phyloP scores from a whole-genome alignment of 345 rosid genomes.

The Linum lewisii region DNA sequence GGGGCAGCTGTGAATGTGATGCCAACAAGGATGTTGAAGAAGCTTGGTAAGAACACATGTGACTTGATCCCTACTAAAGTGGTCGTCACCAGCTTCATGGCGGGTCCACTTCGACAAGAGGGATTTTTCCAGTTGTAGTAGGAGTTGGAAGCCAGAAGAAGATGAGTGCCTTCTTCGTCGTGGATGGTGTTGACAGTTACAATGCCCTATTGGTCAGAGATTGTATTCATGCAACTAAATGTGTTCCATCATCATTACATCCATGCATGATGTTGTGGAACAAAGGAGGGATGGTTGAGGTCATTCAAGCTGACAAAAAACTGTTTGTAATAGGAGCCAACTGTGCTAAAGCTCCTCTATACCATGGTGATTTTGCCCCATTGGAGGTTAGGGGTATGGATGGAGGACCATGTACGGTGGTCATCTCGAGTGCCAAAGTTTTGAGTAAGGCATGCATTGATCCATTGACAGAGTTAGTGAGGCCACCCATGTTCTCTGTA shows the following conservation, averaged over 20 bases:
- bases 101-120: neutral
- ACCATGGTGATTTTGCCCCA: neutral
- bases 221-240: conserved; percentile 3
- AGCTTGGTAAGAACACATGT: neutral
- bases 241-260: conserved; percentile 3
- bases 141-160: neutral
- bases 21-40: neutral
- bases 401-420: too few species aligned
- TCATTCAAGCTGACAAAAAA: neutral
- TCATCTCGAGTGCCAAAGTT: too few species aligned
- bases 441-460: too few species aligned
- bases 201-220: conserved; percentile 1
- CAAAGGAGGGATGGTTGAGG: neutral
- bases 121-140: neutral
- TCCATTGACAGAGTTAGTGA: too few species aligned
- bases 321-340: neutral
- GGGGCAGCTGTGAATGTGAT: conserved; percentile 3
- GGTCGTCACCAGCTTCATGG: neutral
- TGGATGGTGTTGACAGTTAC: neutral
- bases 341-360: neutral
- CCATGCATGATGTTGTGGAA: conserved; percentile 1
- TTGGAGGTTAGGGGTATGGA: too few species aligned
- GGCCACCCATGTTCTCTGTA: too few species aligned
- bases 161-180: neutral
- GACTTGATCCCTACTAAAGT: neutral